A percentile compares a stretch with the other conserved stretches of the same genome.
phyloP scores from a whole-genome alignment of 1,139 yeast species.

The Pichia sp. region DNA sequence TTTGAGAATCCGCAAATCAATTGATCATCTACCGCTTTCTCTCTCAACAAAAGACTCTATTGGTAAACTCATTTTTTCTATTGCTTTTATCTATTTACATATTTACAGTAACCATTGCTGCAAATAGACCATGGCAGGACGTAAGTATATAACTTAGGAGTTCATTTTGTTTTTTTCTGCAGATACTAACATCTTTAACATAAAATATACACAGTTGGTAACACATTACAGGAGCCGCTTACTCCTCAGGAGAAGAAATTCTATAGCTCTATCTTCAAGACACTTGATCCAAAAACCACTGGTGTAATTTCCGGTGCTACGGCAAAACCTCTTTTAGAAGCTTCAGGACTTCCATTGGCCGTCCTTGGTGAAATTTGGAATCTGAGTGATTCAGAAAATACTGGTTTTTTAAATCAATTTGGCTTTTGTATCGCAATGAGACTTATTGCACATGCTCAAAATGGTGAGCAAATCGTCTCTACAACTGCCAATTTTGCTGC shows the following conservation, averaged over 20 bases:
- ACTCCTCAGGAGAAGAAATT: slow-evolving; percentile 73
- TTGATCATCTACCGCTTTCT: too few relatives aligned
- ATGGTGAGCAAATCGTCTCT: slow-evolving; percentile 44
- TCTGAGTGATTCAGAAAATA: slow-evolving; percentile 74
- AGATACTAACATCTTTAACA: neutral
- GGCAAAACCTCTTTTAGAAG: slow-evolving; percentile 80
- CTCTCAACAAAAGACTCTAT: too few relatives aligned
- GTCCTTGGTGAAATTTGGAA: slow-evolving; percentile 92
- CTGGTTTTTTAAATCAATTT: slow-evolving; percentile 75
- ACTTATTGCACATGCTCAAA: slow-evolving; percentile 81
- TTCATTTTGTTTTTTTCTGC: too few relatives aligned
- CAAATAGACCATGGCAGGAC: neutral
- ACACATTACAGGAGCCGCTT: slow-evolving; percentile 34
- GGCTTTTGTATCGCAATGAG: slow-evolving; percentile 87
- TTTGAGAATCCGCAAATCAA: too few relatives aligned
- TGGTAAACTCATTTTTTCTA: too few relatives aligned
- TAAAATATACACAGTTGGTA: slow-evolving; percentile 1
- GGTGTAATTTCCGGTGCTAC: slow-evolving; percentile 88
- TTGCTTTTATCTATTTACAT: too few relatives aligned
- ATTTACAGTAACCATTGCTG: too few relatives aligned
- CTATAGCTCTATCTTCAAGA: slow-evolving; percentile 67
- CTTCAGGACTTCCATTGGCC: slow-evolving; percentile 75
- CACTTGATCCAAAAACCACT: slow-evolving; percentile 70
- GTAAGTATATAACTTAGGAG: neutral
- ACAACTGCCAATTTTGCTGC: slow-evolving; percentile 49